phyloP scores from a whole-genome alignment of 2,329 filamentous ascomycete genomes.

The Fusarium dimerum region DNA sequence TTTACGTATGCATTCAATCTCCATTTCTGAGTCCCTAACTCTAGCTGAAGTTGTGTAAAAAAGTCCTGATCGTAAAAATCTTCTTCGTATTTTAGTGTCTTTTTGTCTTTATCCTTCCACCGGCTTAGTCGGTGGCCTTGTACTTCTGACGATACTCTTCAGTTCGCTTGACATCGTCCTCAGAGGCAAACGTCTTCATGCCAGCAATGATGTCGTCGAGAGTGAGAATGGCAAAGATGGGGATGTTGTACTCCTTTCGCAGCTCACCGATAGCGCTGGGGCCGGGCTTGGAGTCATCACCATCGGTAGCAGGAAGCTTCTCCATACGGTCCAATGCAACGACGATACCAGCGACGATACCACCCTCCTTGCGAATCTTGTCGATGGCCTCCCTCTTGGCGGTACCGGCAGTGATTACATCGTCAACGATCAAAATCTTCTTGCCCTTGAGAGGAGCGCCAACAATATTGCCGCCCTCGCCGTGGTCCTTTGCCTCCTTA shows the following conservation, averaged over 20 bases:
- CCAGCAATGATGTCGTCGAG: conserved; percentile 80
- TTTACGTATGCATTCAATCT: conserved; percentile 4
- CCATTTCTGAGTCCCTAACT: background rate
- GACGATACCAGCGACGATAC: conserved; percentile 81
- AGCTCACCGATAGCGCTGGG: conserved; percentile 86
- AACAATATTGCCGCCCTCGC: conserved; percentile 91
- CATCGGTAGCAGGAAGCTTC: conserved; percentile 67
- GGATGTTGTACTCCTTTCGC: conserved; percentile 78
- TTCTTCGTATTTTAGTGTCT: background rate
- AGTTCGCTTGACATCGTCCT: conserved; percentile 64
- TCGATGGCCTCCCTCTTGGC: conserved; percentile 90
- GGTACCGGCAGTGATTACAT: conserved; percentile 94
- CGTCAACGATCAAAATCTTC: conserved; percentile 87
- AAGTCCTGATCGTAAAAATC: conserved; percentile 11
- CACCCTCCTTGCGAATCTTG: conserved; percentile 85
- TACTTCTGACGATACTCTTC: conserved; percentile 73
- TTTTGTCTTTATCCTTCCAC: background rate
- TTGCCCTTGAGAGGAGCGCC: conserved; percentile 84
- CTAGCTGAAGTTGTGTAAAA: conserved; percentile 8
- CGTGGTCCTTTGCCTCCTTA: conserved; percentile 95
- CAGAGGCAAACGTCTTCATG: conserved; percentile 61
- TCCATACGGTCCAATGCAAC: conserved; percentile 87
- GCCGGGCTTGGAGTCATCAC: conserved; percentile 67
- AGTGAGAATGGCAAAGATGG: conserved; percentile 80
- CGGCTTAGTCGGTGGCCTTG: conserved; percentile 55